phyloP scores from a whole-genome alignment of 2,329 filamentous ascomycete species.

The Cyphellophora attinorum region DNA sequence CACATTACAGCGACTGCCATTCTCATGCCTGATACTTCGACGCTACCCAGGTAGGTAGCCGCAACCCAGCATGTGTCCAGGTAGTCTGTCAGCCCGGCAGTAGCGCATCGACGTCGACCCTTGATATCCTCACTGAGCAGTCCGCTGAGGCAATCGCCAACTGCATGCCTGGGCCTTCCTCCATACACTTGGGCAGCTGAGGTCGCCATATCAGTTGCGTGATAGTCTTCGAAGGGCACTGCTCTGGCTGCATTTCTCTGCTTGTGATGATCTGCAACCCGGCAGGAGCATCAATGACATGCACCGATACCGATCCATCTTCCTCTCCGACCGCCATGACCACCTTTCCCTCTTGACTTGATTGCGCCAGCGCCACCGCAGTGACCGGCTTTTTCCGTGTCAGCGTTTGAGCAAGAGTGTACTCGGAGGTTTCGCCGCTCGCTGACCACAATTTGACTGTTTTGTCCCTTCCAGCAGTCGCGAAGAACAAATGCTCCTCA shows the following conservation, averaged over 20 bases:
- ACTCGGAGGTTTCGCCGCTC: conserved; percentile 25
- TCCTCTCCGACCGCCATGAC: conserved; percentile 39
- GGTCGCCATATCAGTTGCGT: conserved; percentile 64
- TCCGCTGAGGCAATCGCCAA: conserved; percentile 15
- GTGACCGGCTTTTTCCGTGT: conserved; percentile 54
- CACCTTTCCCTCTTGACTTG: conserved; percentile 20
- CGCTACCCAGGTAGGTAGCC: too few species aligned
- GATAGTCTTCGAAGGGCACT: conserved; percentile 55
- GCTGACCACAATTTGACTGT: conserved; percentile 62
- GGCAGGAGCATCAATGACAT: conserved; percentile 26
- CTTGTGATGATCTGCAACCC: conserved; percentile 21
- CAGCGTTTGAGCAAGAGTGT: conserved; percentile 46
- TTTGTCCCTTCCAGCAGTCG: conserved; percentile 86
- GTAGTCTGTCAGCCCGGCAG: not conserved
- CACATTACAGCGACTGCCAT: too few species aligned
- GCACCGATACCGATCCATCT: conserved; percentile 34
- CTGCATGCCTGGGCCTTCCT: conserved; percentile 21
- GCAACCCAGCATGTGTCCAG: not conserved
- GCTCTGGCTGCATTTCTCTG: conserved; percentile 14
- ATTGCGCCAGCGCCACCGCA: conserved; percentile 55
- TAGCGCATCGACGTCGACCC: conserved; percentile 5
- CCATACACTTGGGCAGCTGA: conserved; percentile 16
- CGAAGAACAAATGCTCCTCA: conserved; percentile 48
- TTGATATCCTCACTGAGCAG: conserved; percentile 24
- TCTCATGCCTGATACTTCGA: not conserved